A percentile compares a stretch with the other conserved stretches of the same genome.
phyloP scores from a whole-genome alignment of 148 eudicot genomes.

The Salicornia ramosissima region DNA sequence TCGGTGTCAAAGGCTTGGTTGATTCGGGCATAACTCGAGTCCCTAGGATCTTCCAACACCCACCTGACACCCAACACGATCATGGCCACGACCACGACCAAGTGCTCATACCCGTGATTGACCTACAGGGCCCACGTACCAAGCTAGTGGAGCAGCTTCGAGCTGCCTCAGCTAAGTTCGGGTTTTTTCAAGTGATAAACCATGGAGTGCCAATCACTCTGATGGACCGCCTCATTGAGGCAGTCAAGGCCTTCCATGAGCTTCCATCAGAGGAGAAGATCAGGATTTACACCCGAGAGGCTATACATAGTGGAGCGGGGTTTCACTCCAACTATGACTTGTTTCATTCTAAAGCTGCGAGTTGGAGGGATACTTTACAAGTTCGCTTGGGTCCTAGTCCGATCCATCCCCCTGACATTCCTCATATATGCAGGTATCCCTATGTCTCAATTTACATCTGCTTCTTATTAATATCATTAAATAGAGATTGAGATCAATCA shows the following conservation, averaged over 20 bases:
- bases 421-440: slow-evolving; percentile 30
- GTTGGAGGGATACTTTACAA: slow-evolving; percentile 68
- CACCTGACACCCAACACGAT: slow-evolving; percentile 32
- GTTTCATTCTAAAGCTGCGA: slow-evolving; percentile 62
- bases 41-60: slow-evolving; percentile 60
- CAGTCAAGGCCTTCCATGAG: slow-evolving; percentile 41
- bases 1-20: slow-evolving; percentile 74
- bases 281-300: slow-evolving; percentile 28
- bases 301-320: slow-evolving; percentile 20
- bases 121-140: slow-evolving; percentile 38
- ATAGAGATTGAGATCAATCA: too few relatives aligned
- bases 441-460: background rate
- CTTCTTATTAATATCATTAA: too few relatives aligned
- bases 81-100: background rate
- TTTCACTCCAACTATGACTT: slow-evolving; percentile 55
- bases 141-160: slow-evolving; percentile 33
- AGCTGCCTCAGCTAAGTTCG: slow-evolving; percentile 37
- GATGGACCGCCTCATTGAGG: slow-evolving; percentile 25
- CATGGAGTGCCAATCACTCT: slow-evolving; percentile 37
- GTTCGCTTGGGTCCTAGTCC: slow-evolving; percentile 30
- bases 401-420: slow-evolving; percentile 26
- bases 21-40: slow-evolving; percentile 54
- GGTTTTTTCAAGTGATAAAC: slow-evolving; percentile 62
- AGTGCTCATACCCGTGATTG: slow-evolving; percentile 42
- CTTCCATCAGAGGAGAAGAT: slow-evolving; percentile 34